Percentiles rank a stretch among this genome's conserved stretches.
phyloP scores from a whole-genome alignment of 2,329 filamentous ascomycete species.

The Ceratocystis variospora region DNA sequence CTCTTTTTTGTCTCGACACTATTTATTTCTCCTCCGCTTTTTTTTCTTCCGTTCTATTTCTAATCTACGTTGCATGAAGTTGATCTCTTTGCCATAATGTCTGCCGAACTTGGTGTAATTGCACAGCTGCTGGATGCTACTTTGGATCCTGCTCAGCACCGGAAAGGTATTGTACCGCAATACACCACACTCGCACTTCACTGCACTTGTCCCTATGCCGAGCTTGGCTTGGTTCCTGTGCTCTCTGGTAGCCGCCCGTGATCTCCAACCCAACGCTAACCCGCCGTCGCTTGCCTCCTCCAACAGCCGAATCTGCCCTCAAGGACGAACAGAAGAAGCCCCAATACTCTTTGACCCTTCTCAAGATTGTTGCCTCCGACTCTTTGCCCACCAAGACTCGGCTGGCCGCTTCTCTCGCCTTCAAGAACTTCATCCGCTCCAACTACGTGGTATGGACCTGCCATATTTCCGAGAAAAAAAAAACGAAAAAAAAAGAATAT shows the following conservation, averaged over 20 bases:
- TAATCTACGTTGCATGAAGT: slow-evolving; percentile 13
- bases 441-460: slow-evolving; percentile 61
- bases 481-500: too few relatives aligned
- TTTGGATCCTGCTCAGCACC: slow-evolving; percentile 73
- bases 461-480: neutral
- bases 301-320: slow-evolving; percentile 65
- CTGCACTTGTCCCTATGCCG: neutral
- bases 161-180: slow-evolving; percentile 50
- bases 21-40: neutral
- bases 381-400: slow-evolving; percentile 62
- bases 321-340: slow-evolving; percentile 68
- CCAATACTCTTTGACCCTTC: slow-evolving; percentile 73
- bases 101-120: slow-evolving; percentile 45
- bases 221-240: neutral
- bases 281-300: neutral
- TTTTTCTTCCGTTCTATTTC: slow-evolving; percentile 1
- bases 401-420: slow-evolving; percentile 78
- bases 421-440: slow-evolving; percentile 95
- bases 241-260: neutral
- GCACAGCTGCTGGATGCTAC: slow-evolving; percentile 82
- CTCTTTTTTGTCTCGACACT: neutral
- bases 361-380: slow-evolving; percentile 76
- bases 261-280: neutral
- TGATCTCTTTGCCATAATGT: slow-evolving; percentile 32
- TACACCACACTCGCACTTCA: slow-evolving; percentile 28